Evolutionary conservation across 768 basidiomycete species (phyloP).

Genomic region (Tephrocybe sp.): DNA sequence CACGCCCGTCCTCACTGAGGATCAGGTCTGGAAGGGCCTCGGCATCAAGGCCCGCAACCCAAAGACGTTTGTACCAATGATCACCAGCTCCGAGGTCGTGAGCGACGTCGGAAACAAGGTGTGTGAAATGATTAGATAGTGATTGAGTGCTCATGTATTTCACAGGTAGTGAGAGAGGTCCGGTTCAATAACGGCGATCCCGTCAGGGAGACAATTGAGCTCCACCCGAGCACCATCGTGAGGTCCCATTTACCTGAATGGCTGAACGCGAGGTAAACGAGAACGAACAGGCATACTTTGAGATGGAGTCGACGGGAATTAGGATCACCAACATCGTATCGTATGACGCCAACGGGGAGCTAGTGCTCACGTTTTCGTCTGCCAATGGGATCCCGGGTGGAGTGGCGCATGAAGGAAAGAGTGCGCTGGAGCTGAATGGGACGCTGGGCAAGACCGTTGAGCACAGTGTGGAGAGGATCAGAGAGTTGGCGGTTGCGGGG

Average conservation of each 20-base stretch:
- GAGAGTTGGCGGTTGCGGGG: slow-evolving; percentile 21
- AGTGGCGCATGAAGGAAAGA: not conserved
- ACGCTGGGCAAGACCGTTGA: slow-evolving; percentile 21
- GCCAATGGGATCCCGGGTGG: slow-evolving; percentile 26
- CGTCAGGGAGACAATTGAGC: slow-evolving; percentile 19
- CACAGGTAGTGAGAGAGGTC: slow-evolving; percentile 20
- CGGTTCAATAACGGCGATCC: slow-evolving; percentile 13
- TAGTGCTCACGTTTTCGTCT: slow-evolving; percentile 26
- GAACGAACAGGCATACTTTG: slow-evolving; percentile 24
- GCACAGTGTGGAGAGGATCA: slow-evolving; percentile 23
- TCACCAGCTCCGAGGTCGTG: slow-evolving; percentile 19
- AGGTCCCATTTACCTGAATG: slow-evolving; percentile 4
- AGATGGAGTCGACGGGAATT: slow-evolving; percentile 12
- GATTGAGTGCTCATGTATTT: not conserved
- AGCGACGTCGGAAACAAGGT: slow-evolving; percentile 23
- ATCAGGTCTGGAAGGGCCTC: slow-evolving; percentile 28
- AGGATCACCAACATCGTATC: slow-evolving; percentile 27
- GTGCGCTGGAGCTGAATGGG: slow-evolving; percentile 19
- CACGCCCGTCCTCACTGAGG: slow-evolving; percentile 22
- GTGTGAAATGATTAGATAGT: not conserved
- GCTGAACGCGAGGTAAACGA: not conserved
- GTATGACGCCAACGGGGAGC: slow-evolving; percentile 21
- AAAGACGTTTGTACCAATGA: slow-evolving; percentile 21
- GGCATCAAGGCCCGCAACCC: slow-evolving; percentile 27
- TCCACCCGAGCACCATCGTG: slow-evolving; percentile 27